A percentile compares a stretch with the other conserved stretches of the same genome.
phyloP scores from a whole-genome alignment of 176 grass and related monocot genomes.

The Bromus sterilis region DNA sequence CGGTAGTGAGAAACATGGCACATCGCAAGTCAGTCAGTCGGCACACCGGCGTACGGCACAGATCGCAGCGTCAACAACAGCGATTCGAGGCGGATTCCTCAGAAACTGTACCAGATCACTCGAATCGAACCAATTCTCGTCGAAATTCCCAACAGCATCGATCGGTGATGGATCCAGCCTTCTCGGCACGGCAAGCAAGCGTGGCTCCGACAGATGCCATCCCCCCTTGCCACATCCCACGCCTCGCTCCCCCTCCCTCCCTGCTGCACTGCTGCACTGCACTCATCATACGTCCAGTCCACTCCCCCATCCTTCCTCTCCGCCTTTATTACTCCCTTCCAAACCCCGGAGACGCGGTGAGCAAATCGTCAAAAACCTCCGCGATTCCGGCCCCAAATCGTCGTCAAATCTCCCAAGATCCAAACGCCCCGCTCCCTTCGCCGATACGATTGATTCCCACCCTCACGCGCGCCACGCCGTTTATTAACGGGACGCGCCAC shows the following conservation, averaged over 20 bases:
- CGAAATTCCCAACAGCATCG: neutral
- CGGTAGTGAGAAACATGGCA: neutral
- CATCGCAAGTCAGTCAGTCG: neutral
- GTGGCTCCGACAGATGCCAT: neutral
- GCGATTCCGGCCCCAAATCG: neutral
- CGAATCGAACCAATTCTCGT: neutral
- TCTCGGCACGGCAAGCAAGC: neutral
- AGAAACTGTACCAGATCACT: neutral
- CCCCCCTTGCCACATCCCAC: neutral
- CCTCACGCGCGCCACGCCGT: conserved; percentile 1
- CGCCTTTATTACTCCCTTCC: conserved; percentile 10
- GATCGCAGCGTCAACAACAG: neutral
- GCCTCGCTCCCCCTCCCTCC: neutral
- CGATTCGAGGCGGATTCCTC: neutral
- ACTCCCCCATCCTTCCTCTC: neutral
- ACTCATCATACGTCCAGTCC: neutral
- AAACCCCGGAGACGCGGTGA: neutral
- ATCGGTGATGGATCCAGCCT: neutral
- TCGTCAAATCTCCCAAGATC: neutral
- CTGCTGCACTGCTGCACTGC: neutral
- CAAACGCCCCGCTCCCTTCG: neutral
- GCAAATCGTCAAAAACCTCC: neutral
- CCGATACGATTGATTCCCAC: neutral
- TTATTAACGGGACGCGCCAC: neutral
- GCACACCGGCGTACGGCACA: neutral